Conservation (phyloP, 2,329 filamentous ascomycete genomes). For the Parascedosporium putredinis region DNA sequence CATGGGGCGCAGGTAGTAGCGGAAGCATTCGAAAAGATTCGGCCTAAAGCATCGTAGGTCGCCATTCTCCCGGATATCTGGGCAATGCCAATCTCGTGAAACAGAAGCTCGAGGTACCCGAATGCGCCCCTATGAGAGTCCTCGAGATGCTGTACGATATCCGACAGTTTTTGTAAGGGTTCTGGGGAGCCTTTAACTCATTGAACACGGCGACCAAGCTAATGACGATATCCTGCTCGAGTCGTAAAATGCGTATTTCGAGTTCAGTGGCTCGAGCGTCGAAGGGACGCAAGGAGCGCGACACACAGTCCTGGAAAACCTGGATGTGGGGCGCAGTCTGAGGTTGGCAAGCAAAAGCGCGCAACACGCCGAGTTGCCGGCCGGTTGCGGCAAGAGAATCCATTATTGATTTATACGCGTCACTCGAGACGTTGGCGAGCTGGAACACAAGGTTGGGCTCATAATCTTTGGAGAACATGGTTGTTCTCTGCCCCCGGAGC, state of each 20-base stretch:
- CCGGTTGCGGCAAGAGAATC: conserved; percentile 36
- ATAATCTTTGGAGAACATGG: conserved; percentile 47
- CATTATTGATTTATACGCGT: conserved; percentile 38
- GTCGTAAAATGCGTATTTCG: conserved; percentile 49
- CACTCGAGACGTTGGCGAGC: conserved; percentile 36
- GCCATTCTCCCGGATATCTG: conserved; percentile 57
- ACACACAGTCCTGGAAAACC: conserved; percentile 57
- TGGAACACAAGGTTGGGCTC: conserved; percentile 31
- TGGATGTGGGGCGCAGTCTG: conserved; percentile 53
- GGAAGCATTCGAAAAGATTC: conserved; percentile 73
- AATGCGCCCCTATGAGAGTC: conserved; percentile 46
- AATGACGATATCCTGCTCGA: conserved; percentile 42
- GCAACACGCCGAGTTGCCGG: conserved; percentile 32
- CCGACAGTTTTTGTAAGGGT: conserved; percentile 49
- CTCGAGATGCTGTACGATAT: conserved; percentile 49
- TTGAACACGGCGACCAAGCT: conserved; percentile 55
- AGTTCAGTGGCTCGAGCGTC: conserved; percentile 47
- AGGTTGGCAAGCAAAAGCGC: conserved; percentile 29
- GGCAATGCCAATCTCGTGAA: conserved; percentile 55
- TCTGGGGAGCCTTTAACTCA: conserved; percentile 43
- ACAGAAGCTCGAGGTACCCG: conserved; percentile 69
- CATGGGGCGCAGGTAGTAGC: conserved; percentile 71
- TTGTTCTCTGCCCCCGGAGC: conserved; percentile 68
- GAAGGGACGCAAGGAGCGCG: conserved; percentile 44
- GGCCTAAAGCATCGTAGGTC: conserved; percentile 53